A percentile compares a stretch with the other conserved stretches of the same genome.
Conservation (phyloP, 768 basidiomycete genomes). For the Gymnopilus dilepis region DNA sequence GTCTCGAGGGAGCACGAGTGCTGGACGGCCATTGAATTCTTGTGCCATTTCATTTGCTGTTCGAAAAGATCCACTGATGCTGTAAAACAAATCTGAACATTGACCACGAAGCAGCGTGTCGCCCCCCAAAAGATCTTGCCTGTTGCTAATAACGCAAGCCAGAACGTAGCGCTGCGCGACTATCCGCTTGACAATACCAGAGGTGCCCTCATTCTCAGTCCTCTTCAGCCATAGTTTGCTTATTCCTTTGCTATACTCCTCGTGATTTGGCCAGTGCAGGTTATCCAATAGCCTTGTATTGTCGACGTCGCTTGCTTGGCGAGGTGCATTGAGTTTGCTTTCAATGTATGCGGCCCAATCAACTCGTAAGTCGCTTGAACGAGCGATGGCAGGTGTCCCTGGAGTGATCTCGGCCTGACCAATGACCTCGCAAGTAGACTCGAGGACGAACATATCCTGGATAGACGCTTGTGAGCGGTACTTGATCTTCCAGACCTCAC, state of each 20-base stretch:
- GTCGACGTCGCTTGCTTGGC: conserved; percentile 9
- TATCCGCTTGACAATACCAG: conserved; percentile 44
- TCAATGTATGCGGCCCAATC: conserved; percentile 74
- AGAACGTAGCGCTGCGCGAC: conserved; percentile 70
- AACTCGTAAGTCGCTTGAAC: conserved; percentile 40
- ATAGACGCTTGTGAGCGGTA: conserved; percentile 28
- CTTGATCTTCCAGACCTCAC: conserved; percentile 66
- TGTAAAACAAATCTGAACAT: conserved; percentile 32
- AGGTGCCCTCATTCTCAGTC: conserved; percentile 45
- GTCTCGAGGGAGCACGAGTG: conserved; percentile 1
- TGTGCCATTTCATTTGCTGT: conserved; percentile 73
- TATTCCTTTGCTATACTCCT: conserved; percentile 72
- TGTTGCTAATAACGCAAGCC: conserved; percentile 75
- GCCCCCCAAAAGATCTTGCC: conserved; percentile 42
- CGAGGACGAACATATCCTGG: conserved; percentile 61
- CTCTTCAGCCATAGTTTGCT: conserved; percentile 68
- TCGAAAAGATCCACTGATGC: conserved; percentile 74
- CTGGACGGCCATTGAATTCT: conserved; percentile 61
- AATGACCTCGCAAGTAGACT: conserved; percentile 76
- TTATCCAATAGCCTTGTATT: conserved; percentile 39
- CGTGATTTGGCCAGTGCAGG: conserved; percentile 70
- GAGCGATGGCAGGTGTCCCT: not conserved
- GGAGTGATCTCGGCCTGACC: conserved; percentile 39
- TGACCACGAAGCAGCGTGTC: not conserved
- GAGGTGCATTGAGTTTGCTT: conserved; percentile 10